Base-by-base conservation (phyloP, 2,329 filamentous ascomycete genomes). In the Xylariales sp. region DNA sequence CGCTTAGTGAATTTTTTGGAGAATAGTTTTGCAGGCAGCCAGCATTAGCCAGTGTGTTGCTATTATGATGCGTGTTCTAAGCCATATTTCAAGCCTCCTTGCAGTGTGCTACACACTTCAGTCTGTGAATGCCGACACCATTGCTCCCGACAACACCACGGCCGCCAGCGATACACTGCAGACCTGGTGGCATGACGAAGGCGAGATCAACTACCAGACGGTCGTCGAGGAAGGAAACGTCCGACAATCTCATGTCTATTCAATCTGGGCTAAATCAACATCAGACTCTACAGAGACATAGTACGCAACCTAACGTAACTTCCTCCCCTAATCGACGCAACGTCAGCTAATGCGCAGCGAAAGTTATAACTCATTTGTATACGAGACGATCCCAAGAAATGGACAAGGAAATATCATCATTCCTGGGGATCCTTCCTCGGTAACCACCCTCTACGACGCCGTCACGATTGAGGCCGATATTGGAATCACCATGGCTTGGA, bases 301-400 rank as follows among this genome's bases (percentile, higher is more conserved):
- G 37, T 45, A 35, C 16, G 27, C 10, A 19, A 12, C n/a, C n/a
- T n/a, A n/a, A n/a, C n/a, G n/a, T n/a, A n/a, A n/a, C n/a, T n/a
- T n/a, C n/a, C n/a, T n/a, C n/a, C n/a, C n/a, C n/a, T n/a, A n/a
- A n/a, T n/a, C n/a, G n/a, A n/a, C n/a, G n/a, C n/a, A n/a, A n/a
- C n/a, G n/a, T n/a, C n/a, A n/a, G n/a, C n/a, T n/a, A n/a, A n/a
- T n/a, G n/a, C n/a, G n/a, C n/a, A n/a, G n/a, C n/a, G n/a, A n/a
- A 17, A 38, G 36, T 17, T 38, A 48, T 27, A 46, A 57, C 35
- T 61, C 60, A 2, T 63, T 63, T 34, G 58, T 58, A 8, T 61
- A 62, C 38, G 57, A 63, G 42, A 41, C 49, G 21, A 61, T 63
- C 21, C 60, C 60, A 0, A 45, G 59, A 12, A 62, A 60, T 41